Evolutionary conservation across 352 stramenopile genomes (phyloP).

Genomic region (Globisporangium acanthophoron): DNA sequence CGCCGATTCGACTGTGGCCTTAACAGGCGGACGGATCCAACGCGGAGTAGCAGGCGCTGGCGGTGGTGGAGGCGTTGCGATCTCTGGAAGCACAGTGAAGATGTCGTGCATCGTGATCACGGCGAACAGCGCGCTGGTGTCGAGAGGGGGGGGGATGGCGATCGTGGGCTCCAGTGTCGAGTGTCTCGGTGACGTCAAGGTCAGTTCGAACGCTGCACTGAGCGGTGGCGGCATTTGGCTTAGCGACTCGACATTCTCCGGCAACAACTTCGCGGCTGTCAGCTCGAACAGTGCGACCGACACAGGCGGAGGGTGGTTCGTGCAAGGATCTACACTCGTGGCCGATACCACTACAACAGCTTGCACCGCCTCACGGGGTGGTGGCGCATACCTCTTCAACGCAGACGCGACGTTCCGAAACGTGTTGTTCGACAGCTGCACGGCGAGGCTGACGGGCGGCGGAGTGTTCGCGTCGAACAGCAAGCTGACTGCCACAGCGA

Average conservation of each 20-base stretch:
- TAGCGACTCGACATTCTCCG: constrained; percentile 4
- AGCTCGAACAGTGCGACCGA: constrained; percentile 5
- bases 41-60: background rate
- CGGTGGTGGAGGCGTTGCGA: constrained; percentile 8
- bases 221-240: constrained; percentile 9
- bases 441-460: constrained; percentile 11
- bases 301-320: constrained; percentile 10
- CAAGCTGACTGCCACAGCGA: background rate
- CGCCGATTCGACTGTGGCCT: constrained; percentile 10
- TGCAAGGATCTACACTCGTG: background rate
- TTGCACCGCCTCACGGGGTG: constrained; percentile 4
- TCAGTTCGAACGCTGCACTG: constrained; percentile 7
- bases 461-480: constrained; percentile 8
- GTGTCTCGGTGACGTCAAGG: background rate
- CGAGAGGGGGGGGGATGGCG: constrained; percentile 9
- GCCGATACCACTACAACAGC: background rate
- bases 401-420: background rate
- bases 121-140: constrained; percentile 9
- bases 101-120: constrained; percentile 1
- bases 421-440: constrained; percentile 2
- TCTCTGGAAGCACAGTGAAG: constrained; percentile 8
- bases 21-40: constrained; percentile 9
- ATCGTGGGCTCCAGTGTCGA: constrained; percentile 8
- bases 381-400: constrained; percentile 15
- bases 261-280: constrained; percentile 4